A percentile compares a stretch with the other conserved stretches of the same genome.
Evolutionary conservation across 345 rosid species (phyloP).

Genomic region (Populus tremula): DNA sequence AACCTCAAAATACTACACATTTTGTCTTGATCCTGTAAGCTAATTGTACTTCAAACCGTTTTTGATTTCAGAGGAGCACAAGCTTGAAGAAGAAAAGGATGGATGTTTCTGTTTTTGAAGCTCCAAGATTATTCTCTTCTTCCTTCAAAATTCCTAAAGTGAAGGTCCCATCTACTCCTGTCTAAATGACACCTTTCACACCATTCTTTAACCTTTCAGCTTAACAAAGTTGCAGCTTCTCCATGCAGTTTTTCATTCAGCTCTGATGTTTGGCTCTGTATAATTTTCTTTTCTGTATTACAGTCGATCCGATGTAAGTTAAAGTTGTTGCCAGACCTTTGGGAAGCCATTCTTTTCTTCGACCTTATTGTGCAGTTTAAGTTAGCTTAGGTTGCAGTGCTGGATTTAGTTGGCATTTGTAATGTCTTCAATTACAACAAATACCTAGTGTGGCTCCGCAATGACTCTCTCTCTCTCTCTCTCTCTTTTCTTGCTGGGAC

Average conservation of each 20-base stretch:
- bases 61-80: slow-evolving; percentile 44
- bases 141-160: slow-evolving; percentile 75
- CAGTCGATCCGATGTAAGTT: slow-evolving; percentile 1
- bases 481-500: too few relatives aligned
- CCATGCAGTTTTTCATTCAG: neutral
- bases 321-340: neutral
- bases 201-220: neutral
- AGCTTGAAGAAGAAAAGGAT: slow-evolving; percentile 58
- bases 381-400: neutral
- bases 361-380: neutral
- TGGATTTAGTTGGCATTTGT: neutral
- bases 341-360: neutral
- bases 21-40: neutral
- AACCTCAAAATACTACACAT: neutral
- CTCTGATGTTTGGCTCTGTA: neutral
- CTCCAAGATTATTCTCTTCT: slow-evolving; percentile 67
- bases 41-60: neutral
- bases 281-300: neutral
- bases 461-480: too few relatives aligned
- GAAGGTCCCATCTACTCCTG: slow-evolving; percentile 42
- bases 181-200: neutral
- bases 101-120: slow-evolving; percentile 31
- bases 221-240: neutral
- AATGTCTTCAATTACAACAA: neutral
- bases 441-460: too few relatives aligned